A percentile compares a stretch with the other conserved stretches of the same genome.
Evolutionary conservation across 2,329 filamentous ascomycete species (phyloP).

Genomic region (Colletotrichum graminicola): DNA sequence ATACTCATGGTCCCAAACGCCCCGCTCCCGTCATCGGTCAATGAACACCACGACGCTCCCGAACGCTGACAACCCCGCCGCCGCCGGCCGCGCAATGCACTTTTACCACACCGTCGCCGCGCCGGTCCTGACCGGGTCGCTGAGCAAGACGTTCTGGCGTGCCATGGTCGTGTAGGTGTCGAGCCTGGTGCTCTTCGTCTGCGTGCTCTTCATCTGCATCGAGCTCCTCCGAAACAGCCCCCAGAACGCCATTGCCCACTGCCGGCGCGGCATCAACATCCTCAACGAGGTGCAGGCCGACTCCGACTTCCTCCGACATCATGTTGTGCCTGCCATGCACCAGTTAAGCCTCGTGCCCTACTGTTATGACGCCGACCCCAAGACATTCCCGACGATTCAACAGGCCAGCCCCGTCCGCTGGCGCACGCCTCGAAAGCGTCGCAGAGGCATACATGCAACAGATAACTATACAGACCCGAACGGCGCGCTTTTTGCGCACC

Average conservation of each 20-base stretch:
- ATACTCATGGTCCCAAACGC: conserved; percentile 20
- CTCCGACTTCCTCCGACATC: conserved; percentile 12
- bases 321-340: conserved; percentile 14
- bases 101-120: conserved; percentile 43
- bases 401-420: background rate
- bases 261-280: conserved; percentile 28
- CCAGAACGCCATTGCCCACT: conserved; percentile 22
- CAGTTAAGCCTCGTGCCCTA: conserved; percentile 15
- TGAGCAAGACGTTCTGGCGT: conserved; percentile 45
- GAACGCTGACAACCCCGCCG: conserved; percentile 20
- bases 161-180: conserved; percentile 38
- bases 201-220: conserved; percentile 44
- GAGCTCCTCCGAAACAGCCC: conserved; percentile 25
- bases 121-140: conserved; percentile 40
- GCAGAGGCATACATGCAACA: conserved; percentile 50
- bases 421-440: conserved; percentile 30
- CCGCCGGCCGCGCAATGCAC: conserved; percentile 35
- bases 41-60: background rate
- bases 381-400: conserved; percentile 17
- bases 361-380: background rate
- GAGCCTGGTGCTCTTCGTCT: conserved; percentile 40
- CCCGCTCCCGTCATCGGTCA: background rate
- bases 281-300: conserved; percentile 21
- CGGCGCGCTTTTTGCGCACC: conserved; percentile 47
- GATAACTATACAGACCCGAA: conserved; percentile 46